Base-by-base conservation (phyloP, 129 eudicot species). In the Tanacetum coccineum region DNA sequence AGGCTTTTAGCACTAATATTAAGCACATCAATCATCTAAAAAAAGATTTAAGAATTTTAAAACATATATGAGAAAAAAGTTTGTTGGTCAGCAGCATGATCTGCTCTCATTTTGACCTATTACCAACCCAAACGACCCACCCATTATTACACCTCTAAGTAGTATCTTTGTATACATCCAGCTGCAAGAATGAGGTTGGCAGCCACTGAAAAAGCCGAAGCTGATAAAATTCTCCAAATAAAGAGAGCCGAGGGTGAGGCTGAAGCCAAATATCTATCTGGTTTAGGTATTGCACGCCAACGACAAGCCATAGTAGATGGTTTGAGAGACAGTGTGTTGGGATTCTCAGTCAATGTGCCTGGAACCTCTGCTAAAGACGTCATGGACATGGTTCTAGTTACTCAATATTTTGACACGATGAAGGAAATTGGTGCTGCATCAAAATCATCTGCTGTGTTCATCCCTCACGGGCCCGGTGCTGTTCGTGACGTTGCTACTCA, bases 181-280 rank as follows among this genome's bases (percentile, higher is more conserved):
- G 97, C 97, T 82, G 95, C 97, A 59, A 76, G 97, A 72, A 28
- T 87, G 76, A 82, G 97, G 80, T 56, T 82, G 82, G 97, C 97
- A 36, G 95, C 95, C 39, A 84, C 78, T 68, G 97, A 90, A 62
- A 90, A 90, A 80, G 97, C 95, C 0, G 97, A 90, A 76, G 97
- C 97, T 18, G 97, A 90, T 66, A 90, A 90, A 48, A 90, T 90
- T 22, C 74, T 90, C 17, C 97, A 90, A 68, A 84, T 90, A 9
- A 90, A 90, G 79, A 62, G 88, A 66, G 97, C 97, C 11, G 97
- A 90, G 79, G 97, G 97, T 20, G 97, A 90, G 82, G 97, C 95
- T 0, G 97, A 90, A 70, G 71, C 95, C 1, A 90, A 90, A 64
- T 87, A 87, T 65, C 85, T 90, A 13, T 82, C 95, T 1, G 97